Evolutionary conservation across 768 basidiomycete species (phyloP).

Genomic region (Epithele typhae): DNA sequence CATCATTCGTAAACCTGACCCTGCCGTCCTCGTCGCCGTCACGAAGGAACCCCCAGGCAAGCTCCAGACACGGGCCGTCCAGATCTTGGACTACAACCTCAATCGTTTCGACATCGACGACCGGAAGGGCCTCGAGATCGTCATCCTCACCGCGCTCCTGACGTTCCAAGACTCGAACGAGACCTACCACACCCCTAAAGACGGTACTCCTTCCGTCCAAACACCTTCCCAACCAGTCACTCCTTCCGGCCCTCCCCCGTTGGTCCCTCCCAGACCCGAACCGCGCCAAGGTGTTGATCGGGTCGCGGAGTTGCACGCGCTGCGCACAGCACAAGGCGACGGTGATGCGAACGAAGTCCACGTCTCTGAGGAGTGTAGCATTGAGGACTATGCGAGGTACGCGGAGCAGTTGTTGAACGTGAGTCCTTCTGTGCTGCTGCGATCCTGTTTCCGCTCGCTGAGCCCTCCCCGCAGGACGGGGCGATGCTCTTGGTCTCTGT

Average conservation of each 20-base stretch:
- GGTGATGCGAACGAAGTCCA: conserved; percentile 76
- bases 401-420: conserved; percentile 63
- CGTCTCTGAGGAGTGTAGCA: conserved; percentile 58
- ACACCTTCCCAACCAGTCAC: conserved; percentile 1
- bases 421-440: conserved; percentile 11
- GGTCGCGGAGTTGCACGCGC: conserved; percentile 66
- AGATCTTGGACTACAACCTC: conserved; percentile 83
- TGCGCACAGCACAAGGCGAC: conserved; percentile 30
- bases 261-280: conserved; percentile 44
- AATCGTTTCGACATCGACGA: conserved; percentile 83
- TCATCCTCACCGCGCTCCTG: conserved; percentile 69
- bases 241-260: conserved; percentile 14
- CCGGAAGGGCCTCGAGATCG: conserved; percentile 81
- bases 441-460: background rate
- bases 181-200: conserved; percentile 34
- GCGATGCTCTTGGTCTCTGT: conserved; percentile 78
- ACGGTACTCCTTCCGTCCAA: conserved; percentile 8
- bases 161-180: conserved; percentile 76
- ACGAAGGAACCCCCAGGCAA: conserved; percentile 72
- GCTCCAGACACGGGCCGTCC: conserved; percentile 60
- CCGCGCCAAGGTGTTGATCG: conserved; percentile 65
- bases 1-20: conserved; percentile 81
- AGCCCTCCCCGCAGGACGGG: conserved; percentile 48
- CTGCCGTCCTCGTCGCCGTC: conserved; percentile 78
- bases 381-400: conserved; percentile 67